phyloP scores from a whole-genome alignment of 257 asterid genomes.

The Mitragyna speciosa region DNA sequence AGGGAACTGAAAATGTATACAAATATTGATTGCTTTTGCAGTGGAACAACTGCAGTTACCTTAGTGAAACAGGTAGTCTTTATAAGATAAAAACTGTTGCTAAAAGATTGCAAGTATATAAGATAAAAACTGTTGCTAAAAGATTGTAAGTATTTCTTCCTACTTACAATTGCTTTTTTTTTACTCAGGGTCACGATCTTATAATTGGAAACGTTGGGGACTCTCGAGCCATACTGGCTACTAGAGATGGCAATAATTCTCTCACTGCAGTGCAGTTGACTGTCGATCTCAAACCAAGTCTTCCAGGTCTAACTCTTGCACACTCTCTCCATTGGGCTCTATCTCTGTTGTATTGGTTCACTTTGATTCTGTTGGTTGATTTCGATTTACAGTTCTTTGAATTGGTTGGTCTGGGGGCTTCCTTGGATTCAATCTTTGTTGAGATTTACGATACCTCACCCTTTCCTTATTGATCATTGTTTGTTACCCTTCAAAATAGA shows the following conservation, averaged over 20 bases:
- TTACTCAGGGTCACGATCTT: conserved; percentile 75
- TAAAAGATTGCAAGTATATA: too few relatives aligned
- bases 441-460: background rate
- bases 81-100: conserved; percentile 4
- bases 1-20: conserved; percentile 68
- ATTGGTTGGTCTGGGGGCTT: background rate
- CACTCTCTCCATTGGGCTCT: background rate
- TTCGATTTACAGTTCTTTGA: background rate
- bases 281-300: conserved; percentile 88
- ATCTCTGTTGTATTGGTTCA: background rate
- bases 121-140: conserved; percentile 12
- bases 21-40: conserved; percentile 82
- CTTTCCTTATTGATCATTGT: background rate
- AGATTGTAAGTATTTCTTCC: conserved; percentile 3
- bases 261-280: conserved; percentile 77
- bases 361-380: conserved; percentile 1
- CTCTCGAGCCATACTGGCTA: conserved; percentile 84
- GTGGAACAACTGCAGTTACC: conserved; percentile 96
- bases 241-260: conserved; percentile 57
- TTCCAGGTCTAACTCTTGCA: conserved; percentile 59
- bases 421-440: background rate
- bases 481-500: background rate
- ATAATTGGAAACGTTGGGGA: conserved; percentile 83
- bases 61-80: conserved; percentile 72
- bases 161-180: conserved; percentile 5